Percentiles rank a stretch among this genome's conserved stretches.
These are phyloP conservation scores for Talaromyces pinophilus DNA, from an alignment of 2,329 filamentous ascomycete species.

Conservation along the genomic window DNA sequence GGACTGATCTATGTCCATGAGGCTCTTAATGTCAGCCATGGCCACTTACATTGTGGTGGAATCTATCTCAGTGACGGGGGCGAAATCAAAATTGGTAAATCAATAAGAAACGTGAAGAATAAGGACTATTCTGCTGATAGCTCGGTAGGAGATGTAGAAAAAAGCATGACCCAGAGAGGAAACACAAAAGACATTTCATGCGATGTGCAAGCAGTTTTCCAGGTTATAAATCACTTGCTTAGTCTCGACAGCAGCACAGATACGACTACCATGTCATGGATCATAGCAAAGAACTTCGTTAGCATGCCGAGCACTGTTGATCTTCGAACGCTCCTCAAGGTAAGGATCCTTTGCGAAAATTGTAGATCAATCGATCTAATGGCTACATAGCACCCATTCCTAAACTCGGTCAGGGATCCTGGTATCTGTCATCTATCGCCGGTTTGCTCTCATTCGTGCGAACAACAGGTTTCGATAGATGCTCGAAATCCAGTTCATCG, in stretches of 20 bases:
- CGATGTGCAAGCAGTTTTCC: background rate
- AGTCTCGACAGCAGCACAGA: background rate
- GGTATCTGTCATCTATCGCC: background rate
- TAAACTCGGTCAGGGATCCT: background rate
- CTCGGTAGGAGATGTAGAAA: background rate
- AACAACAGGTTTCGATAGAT: background rate
- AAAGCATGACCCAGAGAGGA: background rate
- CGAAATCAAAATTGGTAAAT: background rate
- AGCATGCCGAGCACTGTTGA: background rate
- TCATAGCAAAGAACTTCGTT: slow-evolving; percentile 1
- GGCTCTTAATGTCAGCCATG: background rate
- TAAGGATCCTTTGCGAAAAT: background rate
- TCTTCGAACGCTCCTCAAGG: background rate
- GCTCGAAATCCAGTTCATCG: background rate
- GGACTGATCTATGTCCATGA: background rate
- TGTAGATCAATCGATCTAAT: background rate
- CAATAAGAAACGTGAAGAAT: background rate
- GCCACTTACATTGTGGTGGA: background rate
- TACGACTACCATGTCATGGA: background rate
- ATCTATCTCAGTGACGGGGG: background rate
- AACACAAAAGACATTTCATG: background rate
- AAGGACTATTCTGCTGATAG: background rate
- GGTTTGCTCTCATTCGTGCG: background rate
- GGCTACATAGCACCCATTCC: background rate
- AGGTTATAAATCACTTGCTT: background rate